phyloP scores from a whole-genome alignment of 352 stramenopile genomes.

The Phytophthora foliorum region DNA sequence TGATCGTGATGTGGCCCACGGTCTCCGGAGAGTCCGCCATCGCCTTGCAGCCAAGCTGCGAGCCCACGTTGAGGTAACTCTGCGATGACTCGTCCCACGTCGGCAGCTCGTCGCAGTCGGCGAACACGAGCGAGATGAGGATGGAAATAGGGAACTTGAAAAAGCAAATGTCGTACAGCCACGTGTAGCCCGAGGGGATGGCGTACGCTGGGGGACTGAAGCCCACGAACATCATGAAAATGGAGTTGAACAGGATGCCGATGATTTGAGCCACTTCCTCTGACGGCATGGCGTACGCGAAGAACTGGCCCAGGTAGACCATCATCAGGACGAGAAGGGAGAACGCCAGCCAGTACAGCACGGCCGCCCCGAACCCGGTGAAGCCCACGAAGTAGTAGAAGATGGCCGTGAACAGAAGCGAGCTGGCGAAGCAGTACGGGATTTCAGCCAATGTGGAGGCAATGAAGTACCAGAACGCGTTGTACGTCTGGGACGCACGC shows the following conservation, averaged over 20 bases:
- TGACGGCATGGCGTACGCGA: constrained; percentile 40
- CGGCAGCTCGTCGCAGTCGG: constrained; percentile 35
- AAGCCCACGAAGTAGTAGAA: constrained; percentile 54
- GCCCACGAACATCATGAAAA: constrained; percentile 53
- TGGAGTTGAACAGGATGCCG: constrained; percentile 41
- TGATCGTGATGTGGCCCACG: constrained; percentile 35
- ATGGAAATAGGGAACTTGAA: constrained; percentile 38
- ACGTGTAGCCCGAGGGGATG: constrained; percentile 43
- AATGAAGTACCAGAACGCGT: constrained; percentile 65
- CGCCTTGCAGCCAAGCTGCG: constrained; percentile 31
- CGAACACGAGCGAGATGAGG: constrained; percentile 34
- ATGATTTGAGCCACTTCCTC: constrained; percentile 46
- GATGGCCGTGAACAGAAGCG: constrained; percentile 45
- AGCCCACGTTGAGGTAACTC: constrained; percentile 37
- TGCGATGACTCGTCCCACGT: constrained; percentile 28
- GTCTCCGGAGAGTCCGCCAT: constrained; percentile 29
- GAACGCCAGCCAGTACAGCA: constrained; percentile 38
- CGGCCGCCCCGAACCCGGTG: constrained; percentile 25
- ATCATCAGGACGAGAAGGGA: constrained; percentile 44
- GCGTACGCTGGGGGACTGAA: constrained; percentile 34
- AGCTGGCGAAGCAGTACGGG: constrained; percentile 56
- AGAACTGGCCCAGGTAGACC: constrained; percentile 47
- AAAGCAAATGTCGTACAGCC: constrained; percentile 48
- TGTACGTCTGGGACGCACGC: constrained; percentile 85
- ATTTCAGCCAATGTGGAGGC: constrained; percentile 71